Evolutionary conservation across 257 asterid species (phyloP).

Genomic region (Gentiana macrophylla): DNA sequence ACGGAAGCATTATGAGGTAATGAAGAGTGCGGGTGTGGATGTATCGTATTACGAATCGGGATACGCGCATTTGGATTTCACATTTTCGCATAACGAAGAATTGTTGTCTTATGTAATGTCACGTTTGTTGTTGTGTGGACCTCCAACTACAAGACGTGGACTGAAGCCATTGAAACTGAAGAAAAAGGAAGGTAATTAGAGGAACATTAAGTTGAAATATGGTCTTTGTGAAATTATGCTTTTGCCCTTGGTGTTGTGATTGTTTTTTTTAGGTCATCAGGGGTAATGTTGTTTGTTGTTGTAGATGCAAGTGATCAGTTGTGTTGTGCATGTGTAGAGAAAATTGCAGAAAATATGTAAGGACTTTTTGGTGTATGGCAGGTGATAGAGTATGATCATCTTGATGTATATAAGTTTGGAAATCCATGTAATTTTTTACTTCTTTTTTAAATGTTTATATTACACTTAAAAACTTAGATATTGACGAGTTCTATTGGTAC

Average conservation of each 20-base stretch:
- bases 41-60: constrained; percentile 76
- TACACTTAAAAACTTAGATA: too few relatives aligned
- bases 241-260: too few relatives aligned
- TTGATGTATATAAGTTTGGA: too few relatives aligned
- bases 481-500: too few relatives aligned
- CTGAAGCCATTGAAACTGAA: constrained; percentile 19
- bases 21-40: constrained; percentile 72
- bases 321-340: not conserved
- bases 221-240: too few relatives aligned
- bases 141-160: constrained; percentile 33
- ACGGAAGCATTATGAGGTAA: constrained; percentile 59
- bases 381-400: too few relatives aligned
- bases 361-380: too few relatives aligned
- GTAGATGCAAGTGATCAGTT: not conserved
- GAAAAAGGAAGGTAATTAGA: constrained; percentile 13
- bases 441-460: too few relatives aligned
- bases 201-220: not conserved
- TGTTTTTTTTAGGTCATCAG: constrained; percentile 1
- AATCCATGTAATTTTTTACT: too few relatives aligned
- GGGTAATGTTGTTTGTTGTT: constrained; percentile 2
- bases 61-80: constrained; percentile 94
- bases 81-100: constrained; percentile 84
- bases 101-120: constrained; percentile 85
- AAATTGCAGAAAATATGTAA: not conserved
- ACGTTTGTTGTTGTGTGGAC: constrained; percentile 52